Conservation (phyloP, 495 filamentous ascomycete genomes). For the Aspergillus kassunensis region DNA sequence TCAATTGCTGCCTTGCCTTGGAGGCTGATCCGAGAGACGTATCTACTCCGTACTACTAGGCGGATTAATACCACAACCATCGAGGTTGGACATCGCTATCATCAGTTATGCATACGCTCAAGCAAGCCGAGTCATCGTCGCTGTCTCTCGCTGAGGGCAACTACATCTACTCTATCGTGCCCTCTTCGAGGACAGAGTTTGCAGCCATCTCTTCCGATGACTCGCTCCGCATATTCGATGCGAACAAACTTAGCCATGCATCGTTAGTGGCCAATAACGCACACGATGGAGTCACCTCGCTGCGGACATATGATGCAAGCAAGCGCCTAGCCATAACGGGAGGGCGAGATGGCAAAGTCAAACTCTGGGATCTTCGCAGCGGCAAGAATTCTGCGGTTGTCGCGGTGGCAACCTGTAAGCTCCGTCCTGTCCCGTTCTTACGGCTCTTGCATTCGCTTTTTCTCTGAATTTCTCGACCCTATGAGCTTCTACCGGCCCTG, state of each 20-base stretch:
- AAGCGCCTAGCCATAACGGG: conserved; percentile 38
- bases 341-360: conserved; percentile 47
- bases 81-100: background rate
- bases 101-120: conserved; percentile 36
- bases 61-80: background rate
- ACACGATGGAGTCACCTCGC: conserved; percentile 44
- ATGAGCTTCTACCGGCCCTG: background rate
- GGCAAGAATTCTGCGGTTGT: conserved; percentile 27
- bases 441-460: background rate
- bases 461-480: background rate
- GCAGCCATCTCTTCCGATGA: conserved; percentile 56
- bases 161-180: conserved; percentile 50
- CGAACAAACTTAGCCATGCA: conserved; percentile 31
- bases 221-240: conserved; percentile 49
- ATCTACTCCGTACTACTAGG: background rate
- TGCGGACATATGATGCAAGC: conserved; percentile 31
- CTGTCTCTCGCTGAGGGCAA: conserved; percentile 43
- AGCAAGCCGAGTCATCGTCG: conserved; percentile 36
- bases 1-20: background rate
- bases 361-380: conserved; percentile 44
- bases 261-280: conserved; percentile 29
- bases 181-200: conserved; percentile 30
- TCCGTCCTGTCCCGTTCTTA: background rate
- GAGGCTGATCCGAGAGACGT: background rate
- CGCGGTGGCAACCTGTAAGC: conserved; percentile 41